Conservation (phyloP, 768 basidiomycete species). For the Kwoniella botswanensis region DNA sequence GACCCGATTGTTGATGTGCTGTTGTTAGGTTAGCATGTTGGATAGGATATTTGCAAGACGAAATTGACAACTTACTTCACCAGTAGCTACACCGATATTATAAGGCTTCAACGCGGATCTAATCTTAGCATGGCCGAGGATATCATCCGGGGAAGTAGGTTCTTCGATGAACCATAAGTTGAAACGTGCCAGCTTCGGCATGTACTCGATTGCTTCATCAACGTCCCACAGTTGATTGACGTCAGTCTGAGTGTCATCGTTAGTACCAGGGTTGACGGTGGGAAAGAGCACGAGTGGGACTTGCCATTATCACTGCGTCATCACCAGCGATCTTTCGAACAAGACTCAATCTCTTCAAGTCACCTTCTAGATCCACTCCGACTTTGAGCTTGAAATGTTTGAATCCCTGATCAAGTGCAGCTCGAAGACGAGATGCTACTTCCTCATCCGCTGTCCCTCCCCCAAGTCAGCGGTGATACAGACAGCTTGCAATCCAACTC, state of each 20-base stretch:
- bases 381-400: slow-evolving; percentile 94
- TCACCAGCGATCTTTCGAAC: slow-evolving; percentile 92
- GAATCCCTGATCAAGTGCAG: slow-evolving; percentile 82
- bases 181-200: slow-evolving; percentile 65
- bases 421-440: slow-evolving; percentile 60
- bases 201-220: slow-evolving; percentile 85
- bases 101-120: slow-evolving; percentile 74
- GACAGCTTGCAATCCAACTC: background rate
- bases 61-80: slow-evolving; percentile 61
- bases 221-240: slow-evolving; percentile 66
- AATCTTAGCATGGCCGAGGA: slow-evolving; percentile 65
- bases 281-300: slow-evolving; percentile 61
- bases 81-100: slow-evolving; percentile 86
- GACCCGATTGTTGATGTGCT: slow-evolving; percentile 87
- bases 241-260: too few species aligned
- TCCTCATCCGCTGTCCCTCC: slow-evolving; percentile 35
- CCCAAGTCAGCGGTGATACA: too few species aligned
- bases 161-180: slow-evolving; percentile 76
- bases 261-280: too few species aligned
- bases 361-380: slow-evolving; percentile 76
- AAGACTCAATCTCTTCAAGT: slow-evolving; percentile 78
- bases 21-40: too few species aligned
- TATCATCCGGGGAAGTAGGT: slow-evolving; percentile 86
- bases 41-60: too few species aligned
- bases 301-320: slow-evolving; percentile 88